These are phyloP conservation scores for Centella asiatica DNA, from an alignment of 129 eudicot species.

Conservation along the genomic window DNA sequence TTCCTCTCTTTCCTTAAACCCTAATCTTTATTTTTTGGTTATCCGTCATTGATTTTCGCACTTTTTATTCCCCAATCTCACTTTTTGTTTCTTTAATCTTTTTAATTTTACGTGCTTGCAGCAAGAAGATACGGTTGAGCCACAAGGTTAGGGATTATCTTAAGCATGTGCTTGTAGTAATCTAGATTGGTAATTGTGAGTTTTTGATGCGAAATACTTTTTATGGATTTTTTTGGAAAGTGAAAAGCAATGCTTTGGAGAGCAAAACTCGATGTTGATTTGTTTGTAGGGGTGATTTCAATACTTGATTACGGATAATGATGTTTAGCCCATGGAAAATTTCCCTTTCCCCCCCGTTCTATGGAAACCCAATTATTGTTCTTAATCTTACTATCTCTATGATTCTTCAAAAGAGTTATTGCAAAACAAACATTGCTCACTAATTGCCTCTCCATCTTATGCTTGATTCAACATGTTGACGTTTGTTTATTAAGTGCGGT, in stretches of 20 bases:
- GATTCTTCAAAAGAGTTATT: neutral
- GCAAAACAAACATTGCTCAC: neutral
- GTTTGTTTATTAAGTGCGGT: neutral
- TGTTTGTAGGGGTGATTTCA: too few species aligned
- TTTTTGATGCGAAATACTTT: neutral
- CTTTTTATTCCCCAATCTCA: neutral
- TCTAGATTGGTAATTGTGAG: neutral
- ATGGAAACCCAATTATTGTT: too few species aligned
- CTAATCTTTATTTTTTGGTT: constrained; percentile 6
- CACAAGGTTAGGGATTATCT: constrained; percentile 54
- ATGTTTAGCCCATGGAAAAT: too few species aligned
- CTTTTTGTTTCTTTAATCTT: neutral
- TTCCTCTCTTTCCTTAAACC: constrained; percentile 12
- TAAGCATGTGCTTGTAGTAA: neutral
- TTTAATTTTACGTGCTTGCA: constrained; percentile 22
- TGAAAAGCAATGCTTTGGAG: neutral
- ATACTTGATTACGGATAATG: too few species aligned
- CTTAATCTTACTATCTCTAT: too few species aligned
- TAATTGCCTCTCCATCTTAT: neutral
- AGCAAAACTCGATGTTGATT: too few species aligned
- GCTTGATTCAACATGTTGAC: neutral
- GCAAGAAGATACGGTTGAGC: constrained; percentile 81
- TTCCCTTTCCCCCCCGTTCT: too few species aligned
- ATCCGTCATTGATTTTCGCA: too few species aligned
- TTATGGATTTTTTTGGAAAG: neutral